These are phyloP conservation scores for Leucocoprinus birnbaumii DNA, from an alignment of 768 basidiomycete species.

Conservation along the genomic window DNA sequence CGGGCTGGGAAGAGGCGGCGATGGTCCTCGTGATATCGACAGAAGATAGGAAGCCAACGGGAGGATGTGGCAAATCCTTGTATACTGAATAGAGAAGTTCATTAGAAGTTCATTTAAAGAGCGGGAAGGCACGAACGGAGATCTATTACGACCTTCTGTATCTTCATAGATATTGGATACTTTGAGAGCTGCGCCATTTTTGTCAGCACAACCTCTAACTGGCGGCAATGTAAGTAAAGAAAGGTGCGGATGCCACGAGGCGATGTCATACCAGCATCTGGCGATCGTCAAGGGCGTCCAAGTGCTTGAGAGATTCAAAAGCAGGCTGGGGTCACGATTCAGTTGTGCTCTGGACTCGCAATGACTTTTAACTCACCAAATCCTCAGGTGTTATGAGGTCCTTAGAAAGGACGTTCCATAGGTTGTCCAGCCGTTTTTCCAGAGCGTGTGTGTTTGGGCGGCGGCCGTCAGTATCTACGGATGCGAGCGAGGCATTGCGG, in stretches of 20 bases:
- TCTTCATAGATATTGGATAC: constrained; percentile 25
- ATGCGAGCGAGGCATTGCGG: constrained; percentile 19
- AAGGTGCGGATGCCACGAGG: not conserved
- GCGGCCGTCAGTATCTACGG: constrained; percentile 34
- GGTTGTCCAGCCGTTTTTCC: constrained; percentile 23
- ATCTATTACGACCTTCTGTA: constrained; percentile 51
- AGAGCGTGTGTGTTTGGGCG: constrained; percentile 17
- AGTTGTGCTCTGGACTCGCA: not conserved
- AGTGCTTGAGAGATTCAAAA: constrained; percentile 45
- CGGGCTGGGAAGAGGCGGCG: not conserved
- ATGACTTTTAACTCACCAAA: constrained; percentile 23
- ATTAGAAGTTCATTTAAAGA: constrained; percentile 11
- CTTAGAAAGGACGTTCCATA: constrained; percentile 26
- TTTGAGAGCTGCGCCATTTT: constrained; percentile 53
- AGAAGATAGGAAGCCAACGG: constrained; percentile 43
- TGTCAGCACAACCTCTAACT: constrained; percentile 64
- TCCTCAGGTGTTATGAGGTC: constrained; percentile 24
- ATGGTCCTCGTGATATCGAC: not conserved
- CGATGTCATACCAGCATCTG: constrained; percentile 46
- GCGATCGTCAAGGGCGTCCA: constrained; percentile 52
- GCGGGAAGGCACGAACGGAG: constrained; percentile 42
- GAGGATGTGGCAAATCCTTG: constrained; percentile 79
- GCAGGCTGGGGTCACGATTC: constrained; percentile 35
- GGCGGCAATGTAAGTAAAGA: constrained; percentile 8
- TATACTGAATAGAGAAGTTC: constrained; percentile 45